Evolutionary conservation across 306 rosid species (phyloP).

Genomic region (Sechiopsis laciniata): DNA sequence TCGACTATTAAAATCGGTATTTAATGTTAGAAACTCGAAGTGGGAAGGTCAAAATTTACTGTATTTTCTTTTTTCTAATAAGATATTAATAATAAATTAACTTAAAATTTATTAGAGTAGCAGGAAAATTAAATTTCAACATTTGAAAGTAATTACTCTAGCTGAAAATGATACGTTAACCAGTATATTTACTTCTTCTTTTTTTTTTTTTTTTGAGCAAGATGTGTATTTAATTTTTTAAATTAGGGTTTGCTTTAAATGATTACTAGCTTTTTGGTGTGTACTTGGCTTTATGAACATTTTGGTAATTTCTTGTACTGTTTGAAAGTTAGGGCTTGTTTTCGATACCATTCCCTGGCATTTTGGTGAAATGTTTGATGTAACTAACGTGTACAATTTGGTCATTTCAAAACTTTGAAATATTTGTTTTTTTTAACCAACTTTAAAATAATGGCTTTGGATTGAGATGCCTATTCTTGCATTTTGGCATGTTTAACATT

Average conservation of each 20-base stretch:
- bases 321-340: constrained; percentile 11
- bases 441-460: neutral
- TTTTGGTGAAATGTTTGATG: neutral
- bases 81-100: no score
- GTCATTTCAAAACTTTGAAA: neutral
- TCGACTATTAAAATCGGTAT: no score
- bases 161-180: no score
- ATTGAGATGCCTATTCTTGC: neutral
- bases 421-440: no score
- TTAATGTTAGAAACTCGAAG: no score
- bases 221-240: neutral
- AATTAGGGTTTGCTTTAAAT: neutral
- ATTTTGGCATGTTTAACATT: neutral
- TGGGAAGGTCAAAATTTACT: no score
- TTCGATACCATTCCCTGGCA: neutral
- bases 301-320: neutral
- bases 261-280: neutral
- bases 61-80: no score
- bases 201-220: no score
- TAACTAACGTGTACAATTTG: neutral
- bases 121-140: no score
- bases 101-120: no score
- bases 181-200: no score
- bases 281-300: neutral
- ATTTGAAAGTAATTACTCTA: no score